Evolutionary conservation across 2,329 filamentous ascomycete genomes (phyloP), one percentile per base, ranked within the genome.

Genomic region (Microdochium paspali): DNA sequence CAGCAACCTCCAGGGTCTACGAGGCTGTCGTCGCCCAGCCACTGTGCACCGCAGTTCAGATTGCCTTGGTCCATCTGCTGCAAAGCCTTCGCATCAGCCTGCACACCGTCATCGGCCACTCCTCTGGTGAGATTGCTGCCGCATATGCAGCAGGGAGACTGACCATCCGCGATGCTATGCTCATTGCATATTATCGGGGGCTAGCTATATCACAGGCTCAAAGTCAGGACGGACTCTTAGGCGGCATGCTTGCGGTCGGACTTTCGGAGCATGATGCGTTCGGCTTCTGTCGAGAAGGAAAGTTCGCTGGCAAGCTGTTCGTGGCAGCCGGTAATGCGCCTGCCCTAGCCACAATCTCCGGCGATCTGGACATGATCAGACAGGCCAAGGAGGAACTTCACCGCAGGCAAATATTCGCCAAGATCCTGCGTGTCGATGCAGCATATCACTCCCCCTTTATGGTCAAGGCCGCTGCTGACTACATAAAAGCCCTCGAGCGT

Each of bases 221-320:
- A 59, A 44, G 53, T 61, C 9, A 51, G 55, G 6, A 55, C 56
- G 31, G 25, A 10, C 24, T 47, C 21, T 48, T 44, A 10, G 73
- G 73, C 1, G 65, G 61, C 1, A 79, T 79, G 76, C 54, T 77
- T 35, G 73, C 73, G 0, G 70, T 68, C 0, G 70, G 68, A 0
- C 61, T 66, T 1, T 58, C 60, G 0, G 51, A 58, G 6, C 62
- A 67, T 4, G 65, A 72, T 28, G 66, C 65, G 0, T 47, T 57
- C 1, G 58, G 53, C 1, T 43, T 65, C 1, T 50, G 54, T 5
- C 46, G 50, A 0, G 31, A 56, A 0, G 40, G 45, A 1, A 46
- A 49, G 1, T 62, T 69, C 20, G 44, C 55, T 3, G 65, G 63
- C 9, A 51, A 55, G 0, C 47, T 61, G 1, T 46, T 50, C 4